Evolutionary conservation across 208 protist species (phyloP), one percentile per base, ranked within the genome.

Genomic region (Leishmania gerbilli): DNA sequence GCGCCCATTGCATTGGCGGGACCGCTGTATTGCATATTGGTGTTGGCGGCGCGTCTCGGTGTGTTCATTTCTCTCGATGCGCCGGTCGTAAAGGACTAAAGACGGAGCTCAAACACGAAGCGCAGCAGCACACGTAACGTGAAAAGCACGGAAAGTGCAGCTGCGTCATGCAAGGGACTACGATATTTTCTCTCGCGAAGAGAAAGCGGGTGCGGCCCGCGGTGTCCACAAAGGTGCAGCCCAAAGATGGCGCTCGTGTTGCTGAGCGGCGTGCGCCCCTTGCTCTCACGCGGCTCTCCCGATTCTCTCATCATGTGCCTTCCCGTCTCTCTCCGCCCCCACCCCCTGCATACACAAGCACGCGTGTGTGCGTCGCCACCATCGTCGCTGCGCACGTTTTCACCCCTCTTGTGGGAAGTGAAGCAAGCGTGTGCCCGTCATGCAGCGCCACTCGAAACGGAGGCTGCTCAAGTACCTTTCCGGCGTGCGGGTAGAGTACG

Each of bases 401-500:
- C 27, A 45, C 31, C 45, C 40, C 67, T 27, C 45, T 24, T 74
- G 24, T n/a, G 42, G 17, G 40, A 74, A 51, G 69, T 31, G 11
- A 31, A 74, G 13, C 6, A 74, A 53, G 11, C 42, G 11, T 74
- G 24, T 74, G 1, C 21, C 8, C 47, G 27, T 51, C 42, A 85
- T 89, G 82, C 69, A 84, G 76, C 58, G 62, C 51, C 78, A 27
- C 13, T 64, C 79, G 17, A 37, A 51, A 19, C 42, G 65, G 19
- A 56, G 1, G 45, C 56, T 83, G n/a, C 84, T 96, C 37, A 88
- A 90, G 82, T 96, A 95, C 81, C 83, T 97, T n/a, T 49, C 68
- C 21, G 91, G 88, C 11, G 86, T 86, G 15, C 81, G 87, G 13
- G 92, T 86, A 0, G 76, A 80, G 24, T 84, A 89, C 68, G 87